Conservation (phyloP, 768 basidiomycete species). For the Albatrellus ellisii region DNA sequence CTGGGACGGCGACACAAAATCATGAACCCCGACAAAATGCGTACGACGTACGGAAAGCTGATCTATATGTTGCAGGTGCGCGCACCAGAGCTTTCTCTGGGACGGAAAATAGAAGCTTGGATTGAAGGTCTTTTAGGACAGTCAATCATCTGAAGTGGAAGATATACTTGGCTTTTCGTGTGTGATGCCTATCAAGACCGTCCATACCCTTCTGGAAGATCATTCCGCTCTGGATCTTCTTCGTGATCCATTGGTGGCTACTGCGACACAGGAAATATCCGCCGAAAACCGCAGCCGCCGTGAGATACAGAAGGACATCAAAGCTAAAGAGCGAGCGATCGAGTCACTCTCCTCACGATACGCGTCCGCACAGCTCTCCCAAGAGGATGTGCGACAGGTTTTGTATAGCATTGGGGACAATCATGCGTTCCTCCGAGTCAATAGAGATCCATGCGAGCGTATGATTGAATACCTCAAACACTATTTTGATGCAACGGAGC, state of each 20-base stretch:
- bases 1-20: constrained; percentile 79
- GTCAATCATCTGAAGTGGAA: constrained; percentile 71
- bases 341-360: constrained; percentile 59
- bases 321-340: constrained; percentile 73
- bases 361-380: constrained; percentile 37
- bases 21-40: constrained; percentile 89
- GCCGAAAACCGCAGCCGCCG: constrained; percentile 56
- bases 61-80: constrained; percentile 73
- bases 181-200: constrained; percentile 65
- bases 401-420: constrained; percentile 86
- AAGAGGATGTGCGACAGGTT: constrained; percentile 63
- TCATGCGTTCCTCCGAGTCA: constrained; percentile 75
- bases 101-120: background rate
- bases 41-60: constrained; percentile 77
- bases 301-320: constrained; percentile 79
- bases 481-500: constrained; percentile 63
- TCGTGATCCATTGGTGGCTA: constrained; percentile 59
- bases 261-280: constrained; percentile 76
- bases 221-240: constrained; percentile 54
- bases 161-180: constrained; percentile 72
- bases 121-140: constrained; percentile 40
- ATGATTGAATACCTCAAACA: constrained; percentile 70
- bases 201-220: constrained; percentile 53
- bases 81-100: too few species aligned
- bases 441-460: constrained; percentile 79